These are phyloP conservation scores for Lentinula sp. DNA, from an alignment of 768 basidiomycete genomes.

Conservation along the genomic window DNA sequence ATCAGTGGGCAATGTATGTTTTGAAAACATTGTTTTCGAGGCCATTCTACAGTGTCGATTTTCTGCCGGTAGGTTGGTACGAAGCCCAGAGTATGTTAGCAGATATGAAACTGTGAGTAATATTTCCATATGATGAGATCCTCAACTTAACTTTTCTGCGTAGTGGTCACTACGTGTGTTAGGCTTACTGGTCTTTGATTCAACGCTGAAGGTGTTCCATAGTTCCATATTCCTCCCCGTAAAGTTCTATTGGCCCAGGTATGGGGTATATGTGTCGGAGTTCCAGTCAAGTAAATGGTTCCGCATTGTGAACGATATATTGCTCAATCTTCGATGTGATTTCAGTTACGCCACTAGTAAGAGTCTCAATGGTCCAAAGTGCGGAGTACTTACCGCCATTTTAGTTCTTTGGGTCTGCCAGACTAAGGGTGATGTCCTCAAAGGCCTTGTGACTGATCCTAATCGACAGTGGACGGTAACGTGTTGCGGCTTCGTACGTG, in stretches of 20 bases:
- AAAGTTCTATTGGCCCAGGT: conserved; percentile 16
- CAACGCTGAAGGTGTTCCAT: not conserved
- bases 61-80: conserved; percentile 13
- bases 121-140: not conserved
- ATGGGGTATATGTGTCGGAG: conserved; percentile 18
- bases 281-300: conserved; percentile 16
- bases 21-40: not conserved
- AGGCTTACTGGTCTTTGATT: not conserved
- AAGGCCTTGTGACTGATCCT: conserved; percentile 14
- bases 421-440: conserved; percentile 15
- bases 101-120: conserved; percentile 19
- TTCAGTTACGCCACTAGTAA: conserved; percentile 15
- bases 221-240: conserved; percentile 20
- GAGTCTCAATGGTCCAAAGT: not conserved
- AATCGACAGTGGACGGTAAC: conserved; percentile 19
- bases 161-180: conserved; percentile 18
- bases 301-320: not conserved
- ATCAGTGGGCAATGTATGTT: conserved; percentile 17
- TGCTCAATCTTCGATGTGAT: not conserved
- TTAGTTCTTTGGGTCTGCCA: conserved; percentile 13
- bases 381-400: conserved; percentile 1
- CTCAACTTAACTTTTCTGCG: not conserved
- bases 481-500: not conserved
- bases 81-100: conserved; percentile 19
- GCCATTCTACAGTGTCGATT: not conserved